A percentile compares a stretch with the other conserved stretches of the same genome.
Conservation (phyloP, 164 flowering plant genomes). For the Nymphaea thermarum region DNA sequence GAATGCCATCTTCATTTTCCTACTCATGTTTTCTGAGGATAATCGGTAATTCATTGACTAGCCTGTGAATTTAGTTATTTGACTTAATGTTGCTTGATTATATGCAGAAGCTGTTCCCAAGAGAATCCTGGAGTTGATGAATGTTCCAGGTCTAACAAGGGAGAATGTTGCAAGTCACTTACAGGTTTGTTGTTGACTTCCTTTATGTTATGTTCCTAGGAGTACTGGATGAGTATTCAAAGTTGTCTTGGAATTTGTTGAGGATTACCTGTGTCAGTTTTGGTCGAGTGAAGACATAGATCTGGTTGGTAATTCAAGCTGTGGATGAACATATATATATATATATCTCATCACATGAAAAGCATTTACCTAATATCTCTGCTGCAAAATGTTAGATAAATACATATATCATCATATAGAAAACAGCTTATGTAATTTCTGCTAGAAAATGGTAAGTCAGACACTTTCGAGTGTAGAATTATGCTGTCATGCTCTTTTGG, state of each 20-base stretch:
- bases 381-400: too few species aligned
- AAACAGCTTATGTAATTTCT: too few species aligned
- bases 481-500: neutral
- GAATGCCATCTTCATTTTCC: neutral
- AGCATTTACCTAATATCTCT: too few species aligned
- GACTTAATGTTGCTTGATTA: neutral
- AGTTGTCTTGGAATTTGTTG: neutral
- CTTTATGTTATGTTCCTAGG: too few species aligned
- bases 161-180: conserved; percentile 94
- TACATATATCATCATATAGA: too few species aligned
- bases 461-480: too few species aligned
- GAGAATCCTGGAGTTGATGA: conserved; percentile 86
- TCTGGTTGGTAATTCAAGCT: neutral
- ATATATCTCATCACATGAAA: neutral
- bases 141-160: conserved; percentile 78
- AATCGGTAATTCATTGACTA: neutral
- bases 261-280: neutral
- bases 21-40: neutral
- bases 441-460: too few species aligned
- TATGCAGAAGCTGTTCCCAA: conserved; percentile 97
- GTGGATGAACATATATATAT: neutral
- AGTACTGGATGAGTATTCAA: too few species aligned
- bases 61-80: neutral
- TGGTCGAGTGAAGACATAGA: neutral
- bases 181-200: conserved; percentile 39